phyloP scores from a whole-genome alignment of 176 grass and related monocot genomes.

The Triticum timopheevii region DNA sequence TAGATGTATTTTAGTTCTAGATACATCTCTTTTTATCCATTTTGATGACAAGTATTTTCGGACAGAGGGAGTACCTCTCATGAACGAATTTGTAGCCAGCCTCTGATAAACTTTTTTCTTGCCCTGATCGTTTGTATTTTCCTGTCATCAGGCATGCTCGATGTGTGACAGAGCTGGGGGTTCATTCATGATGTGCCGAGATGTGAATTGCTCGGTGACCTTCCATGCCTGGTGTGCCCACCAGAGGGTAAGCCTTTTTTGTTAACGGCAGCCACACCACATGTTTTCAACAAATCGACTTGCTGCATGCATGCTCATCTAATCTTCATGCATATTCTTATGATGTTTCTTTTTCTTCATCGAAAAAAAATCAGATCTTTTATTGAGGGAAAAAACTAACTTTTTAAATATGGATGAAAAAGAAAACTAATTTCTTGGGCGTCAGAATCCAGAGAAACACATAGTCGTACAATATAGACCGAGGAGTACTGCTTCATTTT shows the following conservation, averaged over 20 bases:
- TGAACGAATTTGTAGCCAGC: not conserved
- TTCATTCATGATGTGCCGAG: slow-evolving; percentile 80
- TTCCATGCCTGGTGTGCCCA: slow-evolving; percentile 99
- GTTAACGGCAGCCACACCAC: not conserved
- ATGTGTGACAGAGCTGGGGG: slow-evolving; percentile 76
- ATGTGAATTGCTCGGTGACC: slow-evolving; percentile 57
- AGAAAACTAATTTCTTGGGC: not conserved
- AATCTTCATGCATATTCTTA: not conserved
- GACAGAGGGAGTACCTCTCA: too few species aligned
- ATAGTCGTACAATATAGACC: not conserved
- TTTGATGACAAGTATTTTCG: too few species aligned
- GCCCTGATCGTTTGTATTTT: slow-evolving; percentile 25
- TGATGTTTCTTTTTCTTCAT: not conserved
- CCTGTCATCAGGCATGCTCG: slow-evolving; percentile 67
- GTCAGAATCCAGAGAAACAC: not conserved
- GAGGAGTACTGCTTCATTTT: not conserved
- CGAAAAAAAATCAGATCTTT: not conserved
- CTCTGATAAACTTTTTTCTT: not conserved
- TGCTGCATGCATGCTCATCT: not conserved
- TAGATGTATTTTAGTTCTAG: too few species aligned
- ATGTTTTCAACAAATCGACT: slow-evolving; percentile 9
- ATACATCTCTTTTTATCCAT: too few species aligned
- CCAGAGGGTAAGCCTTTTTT: slow-evolving; percentile 56
- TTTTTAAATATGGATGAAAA: not conserved
- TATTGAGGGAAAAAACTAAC: not conserved